Conservation (phyloP, 2,329 filamentous ascomycete genomes). For the Fusarium chuoi region DNA sequence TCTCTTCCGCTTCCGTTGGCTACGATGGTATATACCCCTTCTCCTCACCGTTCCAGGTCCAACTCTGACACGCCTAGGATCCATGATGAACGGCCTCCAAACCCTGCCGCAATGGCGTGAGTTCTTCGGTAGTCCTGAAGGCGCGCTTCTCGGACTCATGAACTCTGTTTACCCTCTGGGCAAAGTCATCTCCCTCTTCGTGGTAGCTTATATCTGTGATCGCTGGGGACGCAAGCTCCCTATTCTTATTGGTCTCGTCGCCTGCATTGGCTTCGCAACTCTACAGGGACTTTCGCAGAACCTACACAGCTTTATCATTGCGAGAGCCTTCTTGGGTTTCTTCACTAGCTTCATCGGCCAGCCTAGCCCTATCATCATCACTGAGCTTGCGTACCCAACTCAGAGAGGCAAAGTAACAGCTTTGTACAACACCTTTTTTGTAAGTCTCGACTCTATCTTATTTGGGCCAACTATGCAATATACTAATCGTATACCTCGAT, state of each 20-base stretch:
- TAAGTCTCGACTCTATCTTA: not conserved
- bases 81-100: slow-evolving; percentile 58
- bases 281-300: slow-evolving; percentile 47
- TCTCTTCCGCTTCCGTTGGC: not conserved
- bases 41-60: rapidly evolving
- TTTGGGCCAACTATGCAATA: rapidly evolving
- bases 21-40: not conserved
- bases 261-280: slow-evolving; percentile 44
- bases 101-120: slow-evolving; percentile 52
- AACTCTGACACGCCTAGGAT: slow-evolving; percentile 34
- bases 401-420: slow-evolving; percentile 48
- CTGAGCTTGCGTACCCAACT: slow-evolving; percentile 49
- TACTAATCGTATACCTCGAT: rapidly evolving
- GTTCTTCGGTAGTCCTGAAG: slow-evolving; percentile 52
- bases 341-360: slow-evolving; percentile 45
- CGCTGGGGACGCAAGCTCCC: slow-evolving; percentile 53
- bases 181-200: slow-evolving; percentile 50
- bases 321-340: slow-evolving; percentile 48
- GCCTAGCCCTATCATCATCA: slow-evolving; percentile 47
- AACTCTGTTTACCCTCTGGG: slow-evolving; percentile 52
- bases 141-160: slow-evolving; percentile 50
- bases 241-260: slow-evolving; percentile 48
- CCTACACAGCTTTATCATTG: slow-evolving; percentile 43
- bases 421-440: slow-evolving; percentile 48
- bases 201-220: slow-evolving; percentile 51